Evolutionary conservation across 202 grass and related monocot species (phyloP), one percentile per base, ranked within the genome.

Genomic region (Panicum virgatum): DNA sequence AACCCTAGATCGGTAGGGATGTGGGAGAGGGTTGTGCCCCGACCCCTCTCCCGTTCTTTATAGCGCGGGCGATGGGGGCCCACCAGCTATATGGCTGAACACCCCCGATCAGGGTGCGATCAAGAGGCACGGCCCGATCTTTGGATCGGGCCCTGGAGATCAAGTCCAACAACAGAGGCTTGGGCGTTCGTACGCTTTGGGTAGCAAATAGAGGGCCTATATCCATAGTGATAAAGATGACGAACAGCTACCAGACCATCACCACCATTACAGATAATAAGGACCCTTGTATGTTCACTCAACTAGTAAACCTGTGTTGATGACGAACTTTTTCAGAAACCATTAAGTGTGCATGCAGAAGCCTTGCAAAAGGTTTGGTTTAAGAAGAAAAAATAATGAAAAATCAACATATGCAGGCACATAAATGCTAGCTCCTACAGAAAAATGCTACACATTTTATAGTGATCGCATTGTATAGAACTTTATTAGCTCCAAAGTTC

Each of bases 161-260:
- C n/a, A n/a, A n/a, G n/a, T n/a, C n/a, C n/a, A n/a, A n/a, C n/a
- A n/a, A 98, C 23, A 95, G 77, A 81, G 90, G 65, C 52, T 87
- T 94, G 18, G 82, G 80, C n/a, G n/a, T n/a, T n/a, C 9, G 82
- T 95, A 42, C 90, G 90, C 65, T 95, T 98, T 75, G 96, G 96
- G 79, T 98, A 95, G 79, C 90, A 95, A 82, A 98, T 70, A 80
- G 77, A 81, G 8, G 88, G 84, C 27, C 82, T 76, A 68, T 95
- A 95, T 60, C 90, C 90, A 38, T 95, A 93, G 87, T 95, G 92
- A 66, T 89, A 79, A 37, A 95, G 86, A 88, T 98, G 96, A 19
- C 92, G 92, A 91, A 92, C 96, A 70, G 96, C 92, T 69, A 98
- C 96, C 9, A 92, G 87, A 90, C 92, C 92, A 89, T 92, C 92